A percentile compares a stretch with the other conserved stretches of the same genome.
Conservation (phyloP, 1,139 yeast species). For the Suhomyces wounanorum region DNA sequence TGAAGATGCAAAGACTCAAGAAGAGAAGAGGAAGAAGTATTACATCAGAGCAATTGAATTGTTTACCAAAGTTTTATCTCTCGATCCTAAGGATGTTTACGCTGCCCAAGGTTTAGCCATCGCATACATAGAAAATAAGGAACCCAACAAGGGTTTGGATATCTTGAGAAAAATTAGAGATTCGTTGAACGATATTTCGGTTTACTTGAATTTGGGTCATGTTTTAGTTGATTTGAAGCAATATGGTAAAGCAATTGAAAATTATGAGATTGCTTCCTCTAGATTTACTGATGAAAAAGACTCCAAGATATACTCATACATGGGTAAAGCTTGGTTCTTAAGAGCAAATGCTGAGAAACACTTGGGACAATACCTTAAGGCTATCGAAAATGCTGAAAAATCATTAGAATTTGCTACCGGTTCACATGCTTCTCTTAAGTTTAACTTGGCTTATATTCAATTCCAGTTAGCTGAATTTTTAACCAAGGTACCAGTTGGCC, state of each 20-base stretch:
- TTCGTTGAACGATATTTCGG: slow-evolving; percentile 79
- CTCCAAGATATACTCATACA: slow-evolving; percentile 64
- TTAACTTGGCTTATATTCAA: slow-evolving; percentile 82
- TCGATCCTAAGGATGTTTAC: slow-evolving; percentile 84
- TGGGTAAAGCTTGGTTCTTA: slow-evolving; percentile 89
- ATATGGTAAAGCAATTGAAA: slow-evolving; percentile 83
- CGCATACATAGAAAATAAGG: slow-evolving; percentile 84
- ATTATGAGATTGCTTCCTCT: slow-evolving; percentile 76
- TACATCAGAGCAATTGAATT: slow-evolving; percentile 87
- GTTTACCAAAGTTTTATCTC: slow-evolving; percentile 81
- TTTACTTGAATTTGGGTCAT: slow-evolving; percentile 86
- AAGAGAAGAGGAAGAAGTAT: slow-evolving; percentile 71
- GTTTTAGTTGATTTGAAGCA: slow-evolving; percentile 82
- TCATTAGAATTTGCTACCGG: slow-evolving; percentile 49
- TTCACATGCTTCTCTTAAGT: slow-evolving; percentile 53
- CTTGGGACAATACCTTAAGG: slow-evolving; percentile 56
- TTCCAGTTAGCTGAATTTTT: slow-evolving; percentile 86
- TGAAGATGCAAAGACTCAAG: slow-evolving; percentile 43
- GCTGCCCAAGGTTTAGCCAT: slow-evolving; percentile 99
- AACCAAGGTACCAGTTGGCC: slow-evolving; percentile 60
- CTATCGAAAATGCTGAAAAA: slow-evolving; percentile 61
- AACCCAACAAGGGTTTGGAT: slow-evolving; percentile 75
- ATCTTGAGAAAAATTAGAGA: slow-evolving; percentile 89
- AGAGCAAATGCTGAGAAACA: slow-evolving; percentile 75
- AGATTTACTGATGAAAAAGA: slow-evolving; percentile 67